Base-by-base conservation (phyloP, 495 filamentous ascomycete species). In the Trichoderma asperelloides region DNA sequence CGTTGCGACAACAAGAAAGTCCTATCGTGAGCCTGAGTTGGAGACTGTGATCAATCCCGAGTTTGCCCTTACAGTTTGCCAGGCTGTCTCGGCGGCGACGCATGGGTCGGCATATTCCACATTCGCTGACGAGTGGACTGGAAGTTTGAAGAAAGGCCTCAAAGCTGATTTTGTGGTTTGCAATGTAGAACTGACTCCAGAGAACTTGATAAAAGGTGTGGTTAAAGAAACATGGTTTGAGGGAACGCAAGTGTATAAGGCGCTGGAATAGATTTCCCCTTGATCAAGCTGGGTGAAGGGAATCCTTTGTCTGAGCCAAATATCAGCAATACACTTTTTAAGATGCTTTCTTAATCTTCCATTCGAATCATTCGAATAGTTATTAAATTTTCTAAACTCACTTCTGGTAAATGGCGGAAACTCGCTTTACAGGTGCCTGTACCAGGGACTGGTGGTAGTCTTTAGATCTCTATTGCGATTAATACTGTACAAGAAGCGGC, bases 111-210 rank as follows among this genome's bases (percentile, higher is more conserved):
- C 86, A 60, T 86, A 84, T 69, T 83, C 81, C 28, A 84, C 81
- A 37, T 87, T 87, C 69, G 82, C 80, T 9, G 86, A 88, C 37
- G 72, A 73, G 43, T 78, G 78, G 68, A 76, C 80, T 23, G 86
- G 86, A 0, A 76, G 69, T 30, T 70, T 88, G 69, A 71, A 76
- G 63, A 70, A 73, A 25, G 86, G 85, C 18, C 75, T 74, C 65
- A 79, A 77, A 73, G 86, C 86, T 2, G 82, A 89, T 69, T 85
- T 88, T 69, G 80, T 81, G 23, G 77, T 88, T 6, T 73, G 85
- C 8, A 82, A 88, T 62, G 87, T 87, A 81, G 77, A 81, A 51
- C 86, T 82, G 81, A 75, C 80, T 21, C 74, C 73, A 16, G 79
- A 83, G 41, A 77, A 71, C 69, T 75, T 89, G 66, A 71, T 86